These are phyloP conservation scores for Aphanomyces euteiches DNA, from an alignment of 352 stramenopile genomes.

Conservation along the genomic window DNA sequence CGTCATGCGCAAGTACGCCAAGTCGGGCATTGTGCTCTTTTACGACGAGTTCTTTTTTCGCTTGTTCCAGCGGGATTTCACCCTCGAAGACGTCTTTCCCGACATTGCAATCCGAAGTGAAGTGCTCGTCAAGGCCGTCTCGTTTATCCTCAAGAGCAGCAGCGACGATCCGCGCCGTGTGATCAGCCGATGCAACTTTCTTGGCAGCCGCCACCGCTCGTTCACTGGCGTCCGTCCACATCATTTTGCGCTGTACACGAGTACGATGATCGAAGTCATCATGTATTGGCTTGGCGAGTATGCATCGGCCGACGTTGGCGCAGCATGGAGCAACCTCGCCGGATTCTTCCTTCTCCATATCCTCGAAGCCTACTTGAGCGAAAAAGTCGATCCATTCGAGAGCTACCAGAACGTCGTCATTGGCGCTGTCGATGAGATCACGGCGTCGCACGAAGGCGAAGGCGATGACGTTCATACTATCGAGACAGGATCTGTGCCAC, in stretches of 20 bases:
- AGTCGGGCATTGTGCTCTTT: slow-evolving; percentile 30
- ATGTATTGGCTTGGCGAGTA: slow-evolving; percentile 32
- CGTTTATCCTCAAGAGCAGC: slow-evolving; percentile 29
- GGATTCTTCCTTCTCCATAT: slow-evolving; percentile 29
- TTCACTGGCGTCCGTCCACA: slow-evolving; percentile 21
- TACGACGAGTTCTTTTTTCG: slow-evolving; percentile 32
- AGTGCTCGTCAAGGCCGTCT: slow-evolving; percentile 29
- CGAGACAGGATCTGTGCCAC: background rate
- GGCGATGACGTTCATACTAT: slow-evolving; percentile 7
- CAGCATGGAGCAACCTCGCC: slow-evolving; percentile 27
- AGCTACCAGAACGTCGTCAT: slow-evolving; percentile 31
- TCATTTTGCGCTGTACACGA: slow-evolving; percentile 28
- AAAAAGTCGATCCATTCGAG: slow-evolving; percentile 31
- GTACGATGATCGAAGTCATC: slow-evolving; percentile 30
- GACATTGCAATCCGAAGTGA: slow-evolving; percentile 28
- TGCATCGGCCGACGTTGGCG: slow-evolving; percentile 25
- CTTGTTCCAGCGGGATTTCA: slow-evolving; percentile 29
- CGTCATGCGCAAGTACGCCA: slow-evolving; percentile 28
- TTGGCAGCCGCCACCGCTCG: slow-evolving; percentile 22
- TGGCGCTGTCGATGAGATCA: slow-evolving; percentile 25
- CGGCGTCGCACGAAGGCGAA: slow-evolving; percentile 26
- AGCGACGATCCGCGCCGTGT: slow-evolving; percentile 11
- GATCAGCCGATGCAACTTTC: slow-evolving; percentile 22
- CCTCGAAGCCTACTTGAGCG: slow-evolving; percentile 26
- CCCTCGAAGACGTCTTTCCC: slow-evolving; percentile 28